A percentile compares a stretch with the other conserved stretches of the same genome.
These are phyloP conservation scores for Persicaria maculosa DNA, from an alignment of 148 eudicot genomes.

Conservation along the genomic window DNA sequence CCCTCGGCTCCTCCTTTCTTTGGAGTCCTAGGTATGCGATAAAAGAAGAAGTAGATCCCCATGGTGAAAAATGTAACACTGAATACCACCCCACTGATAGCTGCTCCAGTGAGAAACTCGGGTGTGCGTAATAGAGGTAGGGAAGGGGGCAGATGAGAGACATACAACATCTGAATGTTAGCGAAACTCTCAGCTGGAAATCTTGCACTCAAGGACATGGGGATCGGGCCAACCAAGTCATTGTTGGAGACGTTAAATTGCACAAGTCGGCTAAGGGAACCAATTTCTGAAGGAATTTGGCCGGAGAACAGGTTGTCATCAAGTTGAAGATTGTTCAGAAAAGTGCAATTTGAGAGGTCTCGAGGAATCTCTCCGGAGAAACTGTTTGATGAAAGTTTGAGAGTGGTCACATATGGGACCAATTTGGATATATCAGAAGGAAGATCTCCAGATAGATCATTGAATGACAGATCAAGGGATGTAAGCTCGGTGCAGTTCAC, in stretches of 20 bases:
- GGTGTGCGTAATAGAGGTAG: slow-evolving; percentile 10
- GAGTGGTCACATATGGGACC: slow-evolving; percentile 21
- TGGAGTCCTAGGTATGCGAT: too few relatives aligned
- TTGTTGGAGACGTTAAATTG: slow-evolving; percentile 54
- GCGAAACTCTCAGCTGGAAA: slow-evolving; percentile 16
- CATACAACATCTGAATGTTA: slow-evolving; percentile 62
- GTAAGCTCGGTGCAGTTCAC: slow-evolving; percentile 27
- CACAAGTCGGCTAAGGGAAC: slow-evolving; percentile 45
- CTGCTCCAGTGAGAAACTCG: slow-evolving; percentile 20
- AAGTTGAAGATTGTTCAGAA: slow-evolving; percentile 48
- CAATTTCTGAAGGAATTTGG: slow-evolving; percentile 44
- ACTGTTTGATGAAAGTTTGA: slow-evolving; percentile 46
- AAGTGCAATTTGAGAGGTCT: slow-evolving; percentile 45
- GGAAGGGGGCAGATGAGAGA: slow-evolving; percentile 22
- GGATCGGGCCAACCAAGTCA: slow-evolving; percentile 44
- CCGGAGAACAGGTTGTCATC: slow-evolving; percentile 49
- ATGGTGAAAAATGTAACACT: too few relatives aligned
- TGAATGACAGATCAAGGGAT: slow-evolving; percentile 41
- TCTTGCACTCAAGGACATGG: slow-evolving; percentile 14
- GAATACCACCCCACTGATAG: slow-evolving; percentile 5
- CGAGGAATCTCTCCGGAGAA: slow-evolving; percentile 47
- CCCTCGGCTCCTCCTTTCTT: too few relatives aligned
- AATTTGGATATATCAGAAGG: slow-evolving; percentile 30
- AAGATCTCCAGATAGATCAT: slow-evolving; percentile 34
- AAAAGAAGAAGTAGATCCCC: too few relatives aligned